Base-by-base conservation (phyloP, 208 protist genomes). In the Trypanosoma lewisi region DNA sequence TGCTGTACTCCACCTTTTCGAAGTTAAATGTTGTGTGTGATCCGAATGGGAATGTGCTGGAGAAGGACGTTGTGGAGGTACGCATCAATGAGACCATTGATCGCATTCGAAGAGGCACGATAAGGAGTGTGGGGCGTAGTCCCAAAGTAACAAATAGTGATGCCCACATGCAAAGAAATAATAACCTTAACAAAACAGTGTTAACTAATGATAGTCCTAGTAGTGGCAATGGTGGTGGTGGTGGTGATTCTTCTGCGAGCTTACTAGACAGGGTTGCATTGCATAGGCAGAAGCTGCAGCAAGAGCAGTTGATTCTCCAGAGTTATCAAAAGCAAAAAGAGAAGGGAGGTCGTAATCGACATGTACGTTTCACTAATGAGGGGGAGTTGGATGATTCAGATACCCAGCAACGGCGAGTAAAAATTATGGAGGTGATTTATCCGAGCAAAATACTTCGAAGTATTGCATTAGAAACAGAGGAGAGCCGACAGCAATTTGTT, bases 1-100 rank as follows among this genome's bases (percentile, higher is more conserved):
- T 89, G 61, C 72, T 94, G 41, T 71, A 89, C 65, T 91, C 78
- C 0, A 75, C 83, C 19, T 91, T 94, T 57, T 83, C 80, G 4
- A 77, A 91, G 59, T 58, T 94, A 16, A 83, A 79, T 62, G 78
- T 94, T n/a, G 66, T 74, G 3, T 81, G 75, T 51, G 60, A 67
- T 2, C 23, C 42, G 0, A 68, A 75, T 31, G 83, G 84, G 30
- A 49, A 67, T 14, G 63, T 88, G 42, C 60, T 94, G 31, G n/a
- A 66, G 0, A 48, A 49, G 11, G 53, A 37, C 0, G 67, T 82
- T 39, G 70, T 91, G 3, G 84, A 94, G 62, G 56, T 68, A n/a
- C 70, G 72, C 8, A 86, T 94, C n/a, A 78, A 78, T 25, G 67
- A 78, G n/a, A 82, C 76, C 0, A 75, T 94, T 51, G 77, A 85